Base-by-base conservation (phyloP, 306 rosid genomes). In the Corylus americana region DNA sequence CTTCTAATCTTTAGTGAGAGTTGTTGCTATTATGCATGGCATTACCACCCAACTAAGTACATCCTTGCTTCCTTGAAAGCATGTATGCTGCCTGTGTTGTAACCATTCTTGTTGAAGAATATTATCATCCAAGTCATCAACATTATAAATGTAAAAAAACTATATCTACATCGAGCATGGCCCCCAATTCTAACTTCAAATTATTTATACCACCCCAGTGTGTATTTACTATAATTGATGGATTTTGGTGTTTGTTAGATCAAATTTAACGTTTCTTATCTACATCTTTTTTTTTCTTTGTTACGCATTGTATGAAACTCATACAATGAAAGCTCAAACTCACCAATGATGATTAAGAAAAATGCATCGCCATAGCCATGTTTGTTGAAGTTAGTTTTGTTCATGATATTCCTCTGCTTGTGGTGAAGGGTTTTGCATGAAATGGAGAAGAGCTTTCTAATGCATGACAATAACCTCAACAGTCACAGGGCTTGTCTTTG, bases 1-100 rank as follows among this genome's bases (percentile, higher is more conserved):
- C 47, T 66, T 42, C 66, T 25, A 64, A 66, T 81, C 66, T 45
- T 72, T 47, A 64, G 22, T 82, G 63, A 59, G 37, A 59, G 25
- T 55, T 3, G 20, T n/a, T n/a, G 62, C 20, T n/a, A 18, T 55
- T 55, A 1, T 59, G 14, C 66, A 59, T 59, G 37, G 16, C 22
- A 10, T 25, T 59, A 8, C 66, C 31, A 25, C 31, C 66, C 6
- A 25, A 25, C 14, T 25, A 10, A 59, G 66, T 59, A 10, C 7
- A 4, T 11, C 66, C 66, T 58, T n/a, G 61, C 27, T 64, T 31
- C 70, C 0, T 7, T 39, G 50, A 18, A 39, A 39, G 20, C 50
- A 67, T 42, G 70, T 31, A 37, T 64, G 11, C 10, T 64, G 25
- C 37, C 70, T 2, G 22, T 31, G 47, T 7, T 64, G 29, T 10